These are phyloP conservation scores for Chalciporus pseudorubinellus DNA, from an alignment of 768 basidiomycete genomes.

Conservation along the genomic window DNA sequence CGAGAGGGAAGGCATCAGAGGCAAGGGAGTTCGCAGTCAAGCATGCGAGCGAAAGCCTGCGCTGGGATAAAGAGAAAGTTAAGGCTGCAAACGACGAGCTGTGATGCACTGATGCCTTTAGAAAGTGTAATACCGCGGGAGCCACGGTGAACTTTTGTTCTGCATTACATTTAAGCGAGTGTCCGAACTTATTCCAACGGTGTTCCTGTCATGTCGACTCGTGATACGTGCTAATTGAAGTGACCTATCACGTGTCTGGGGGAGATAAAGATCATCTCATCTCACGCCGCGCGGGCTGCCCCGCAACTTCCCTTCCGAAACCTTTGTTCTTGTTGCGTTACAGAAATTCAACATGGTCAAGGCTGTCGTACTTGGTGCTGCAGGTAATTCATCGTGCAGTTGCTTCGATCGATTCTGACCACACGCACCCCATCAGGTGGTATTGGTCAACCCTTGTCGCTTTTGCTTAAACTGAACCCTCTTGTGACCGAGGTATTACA, in stretches of 20 bases:
- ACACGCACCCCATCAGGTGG: slow-evolving; percentile 56
- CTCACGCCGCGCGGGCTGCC: neutral
- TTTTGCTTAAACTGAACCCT: slow-evolving; percentile 85
- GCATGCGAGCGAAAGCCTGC: slow-evolving; percentile 20
- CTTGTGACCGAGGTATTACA: slow-evolving; percentile 71
- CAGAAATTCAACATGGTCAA: slow-evolving; percentile 41
- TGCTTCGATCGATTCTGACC: slow-evolving; percentile 3
- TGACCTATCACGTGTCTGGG: too few species aligned
- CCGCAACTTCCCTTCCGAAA: neutral
- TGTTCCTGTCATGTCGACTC: too few species aligned
- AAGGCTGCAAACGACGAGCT: slow-evolving; percentile 33
- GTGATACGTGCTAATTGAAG: too few species aligned
- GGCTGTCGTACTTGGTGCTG: slow-evolving; percentile 95
- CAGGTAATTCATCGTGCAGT: slow-evolving; percentile 49
- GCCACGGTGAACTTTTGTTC: too few species aligned
- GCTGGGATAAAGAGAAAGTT: slow-evolving; percentile 23
- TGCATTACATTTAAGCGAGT: too few species aligned
- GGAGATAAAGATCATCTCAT: neutral
- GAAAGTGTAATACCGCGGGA: too few species aligned
- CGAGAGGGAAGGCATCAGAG: slow-evolving; percentile 25
- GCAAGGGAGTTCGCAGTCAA: slow-evolving; percentile 21
- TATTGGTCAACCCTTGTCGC: slow-evolving; percentile 94
- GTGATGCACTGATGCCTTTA: neutral
- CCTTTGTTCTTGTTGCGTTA: neutral
- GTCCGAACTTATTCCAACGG: too few species aligned